Base-by-base conservation (phyloP, 345 rosid genomes). In the Eucalyptus decipiens region DNA sequence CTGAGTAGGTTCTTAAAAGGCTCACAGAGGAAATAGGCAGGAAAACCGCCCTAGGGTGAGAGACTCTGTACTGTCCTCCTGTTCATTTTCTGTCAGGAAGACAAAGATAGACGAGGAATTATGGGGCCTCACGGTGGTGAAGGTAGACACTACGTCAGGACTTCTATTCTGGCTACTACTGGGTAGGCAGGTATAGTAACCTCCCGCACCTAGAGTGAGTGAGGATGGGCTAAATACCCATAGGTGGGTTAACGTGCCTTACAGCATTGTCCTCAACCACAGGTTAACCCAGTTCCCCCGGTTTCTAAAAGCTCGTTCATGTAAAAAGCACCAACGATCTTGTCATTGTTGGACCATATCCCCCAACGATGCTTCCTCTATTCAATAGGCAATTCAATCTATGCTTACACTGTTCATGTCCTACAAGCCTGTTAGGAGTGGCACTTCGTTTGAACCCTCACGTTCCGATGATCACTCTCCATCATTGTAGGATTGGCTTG, bases 201-300 rank as follows among this genome's bases (percentile, higher is more conserved):
- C 51, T 14, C 3, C 0, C 6, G 3, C 17, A 1, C 6, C 0
- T 14, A 0, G 0, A 49, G 3, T 49, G 1, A 49, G 6, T 49
- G 51, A 49, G 17, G 51, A 49, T 49, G 51, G 3, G 51, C 0
- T 43, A 43, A 43, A 43, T 43, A 2, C 17, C 1, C 51, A 49
- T 49, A 49, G 17, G 0, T 49, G 1, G 3, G 18, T 49, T 49
- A 3, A 49, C 6, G 18, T 0, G 3, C 1, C 17, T 49, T 49
- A 49, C 6, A 6, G 1, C 6, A 49, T 0, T 49, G 3, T 49
- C 17, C 51, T 49, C 3, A 49, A 49, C 6, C 15, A 49, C 0
- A 49, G 17, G 15, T 49, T 49, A 17, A 49, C 51, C 51, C 0
- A 49, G 2, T 49, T 49, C 17, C 17, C 51, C 0, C 6, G 0